Evolutionary conservation across 768 basidiomycete genomes (phyloP).

Genomic region (Leccinum olivaceopallidum): DNA sequence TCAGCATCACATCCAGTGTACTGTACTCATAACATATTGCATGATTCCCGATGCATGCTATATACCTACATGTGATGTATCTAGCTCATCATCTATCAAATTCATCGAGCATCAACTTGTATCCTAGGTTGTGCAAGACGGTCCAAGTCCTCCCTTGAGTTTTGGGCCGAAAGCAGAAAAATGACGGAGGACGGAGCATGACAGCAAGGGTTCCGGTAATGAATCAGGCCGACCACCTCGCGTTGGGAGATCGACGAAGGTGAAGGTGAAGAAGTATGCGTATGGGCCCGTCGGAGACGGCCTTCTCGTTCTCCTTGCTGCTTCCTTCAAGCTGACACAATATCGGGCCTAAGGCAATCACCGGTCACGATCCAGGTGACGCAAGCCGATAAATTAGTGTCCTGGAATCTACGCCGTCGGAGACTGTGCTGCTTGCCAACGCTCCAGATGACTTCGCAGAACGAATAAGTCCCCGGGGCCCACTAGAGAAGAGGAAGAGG

Average conservation of each 20-base stretch:
- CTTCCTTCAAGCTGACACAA: not conserved
- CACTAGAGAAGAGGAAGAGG: not conserved
- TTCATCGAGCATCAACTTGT: not conserved
- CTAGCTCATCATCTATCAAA: conserved; percentile 8
- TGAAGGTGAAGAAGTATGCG: not conserved
- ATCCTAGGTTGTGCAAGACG: not conserved
- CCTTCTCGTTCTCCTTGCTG: not conserved
- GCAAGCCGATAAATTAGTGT: not conserved
- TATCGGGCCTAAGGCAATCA: not conserved
- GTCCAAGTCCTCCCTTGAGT: not conserved
- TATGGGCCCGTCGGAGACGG: not conserved
- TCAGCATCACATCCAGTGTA: conserved; percentile 24
- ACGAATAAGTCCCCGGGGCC: not conserved
- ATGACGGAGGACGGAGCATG: not conserved
- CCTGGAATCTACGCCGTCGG: not conserved
- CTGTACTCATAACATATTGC: conserved; percentile 19
- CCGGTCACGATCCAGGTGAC: not conserved
- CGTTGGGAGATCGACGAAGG: not conserved
- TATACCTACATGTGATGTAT: conserved; percentile 6
- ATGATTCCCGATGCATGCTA: conserved; percentile 18
- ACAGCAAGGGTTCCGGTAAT: not conserved
- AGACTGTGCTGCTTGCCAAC: not conserved
- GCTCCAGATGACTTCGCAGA: not conserved
- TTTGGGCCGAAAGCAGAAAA: too few relatives aligned
- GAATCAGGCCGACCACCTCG: not conserved